A percentile compares a stretch with the other conserved stretches of the same genome.
Conservation (phyloP, 768 basidiomycete genomes). For the Asterophora parasitica region DNA sequence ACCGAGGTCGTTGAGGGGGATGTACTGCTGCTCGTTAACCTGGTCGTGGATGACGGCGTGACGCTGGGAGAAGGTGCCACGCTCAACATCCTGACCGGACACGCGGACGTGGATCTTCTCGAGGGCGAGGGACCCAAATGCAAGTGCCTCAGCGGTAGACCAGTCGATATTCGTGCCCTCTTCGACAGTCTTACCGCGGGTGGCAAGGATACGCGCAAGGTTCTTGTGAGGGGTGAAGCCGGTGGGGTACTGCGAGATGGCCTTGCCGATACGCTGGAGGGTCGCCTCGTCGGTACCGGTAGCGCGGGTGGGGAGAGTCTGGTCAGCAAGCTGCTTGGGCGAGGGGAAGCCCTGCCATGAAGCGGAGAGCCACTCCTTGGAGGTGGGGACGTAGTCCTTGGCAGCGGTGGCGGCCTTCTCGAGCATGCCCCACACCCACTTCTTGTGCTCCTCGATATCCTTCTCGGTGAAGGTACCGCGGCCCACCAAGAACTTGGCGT, state of each 20-base stretch:
- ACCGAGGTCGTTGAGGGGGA: constrained; percentile 86
- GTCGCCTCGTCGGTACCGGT: constrained; percentile 77
- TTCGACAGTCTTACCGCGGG: constrained; percentile 85
- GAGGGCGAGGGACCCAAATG: constrained; percentile 88
- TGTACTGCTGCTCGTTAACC: constrained; percentile 82
- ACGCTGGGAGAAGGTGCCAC: constrained; percentile 97
- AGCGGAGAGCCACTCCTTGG: constrained; percentile 96
- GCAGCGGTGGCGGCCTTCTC: constrained; percentile 92
- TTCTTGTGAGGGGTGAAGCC: constrained; percentile 89
- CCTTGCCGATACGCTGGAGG: constrained; percentile 81
- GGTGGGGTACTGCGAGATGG: constrained; percentile 80
- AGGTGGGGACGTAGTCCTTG: constrained; percentile 93
- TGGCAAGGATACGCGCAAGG: constrained; percentile 84
- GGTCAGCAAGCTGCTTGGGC: constrained; percentile 90
- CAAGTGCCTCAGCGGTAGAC: constrained; percentile 97
- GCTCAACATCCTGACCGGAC: constrained; percentile 97
- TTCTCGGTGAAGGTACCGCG: constrained; percentile 93
- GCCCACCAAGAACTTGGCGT: constrained; percentile 84
- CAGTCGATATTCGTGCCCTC: constrained; percentile 94
- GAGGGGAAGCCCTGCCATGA: constrained; percentile 99
- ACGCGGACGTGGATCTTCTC: constrained; percentile 94
- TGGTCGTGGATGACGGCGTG: constrained; percentile 98
- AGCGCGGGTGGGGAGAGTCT: constrained; percentile 82
- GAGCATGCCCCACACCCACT: constrained; percentile 99
- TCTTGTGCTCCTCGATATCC: constrained; percentile 97